phyloP scores from a whole-genome alignment of 2,329 filamentous ascomycete species.

The Diaporthe aspalathi region DNA sequence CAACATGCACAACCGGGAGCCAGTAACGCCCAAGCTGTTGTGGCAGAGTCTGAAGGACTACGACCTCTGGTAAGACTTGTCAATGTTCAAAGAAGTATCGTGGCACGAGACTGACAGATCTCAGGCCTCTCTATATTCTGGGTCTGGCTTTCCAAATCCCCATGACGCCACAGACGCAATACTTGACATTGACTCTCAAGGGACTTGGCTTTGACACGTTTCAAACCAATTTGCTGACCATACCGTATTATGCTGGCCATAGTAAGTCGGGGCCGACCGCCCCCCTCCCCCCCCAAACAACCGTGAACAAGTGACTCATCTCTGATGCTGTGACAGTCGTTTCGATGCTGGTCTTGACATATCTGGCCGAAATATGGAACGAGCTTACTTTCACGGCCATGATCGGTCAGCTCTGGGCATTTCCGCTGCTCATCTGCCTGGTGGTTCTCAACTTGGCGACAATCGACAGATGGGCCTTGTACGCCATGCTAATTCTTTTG shows the following conservation, averaged over 20 bases:
- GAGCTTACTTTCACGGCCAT: slow-evolving; percentile 61
- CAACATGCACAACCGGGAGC: slow-evolving; percentile 70
- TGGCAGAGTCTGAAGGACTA: slow-evolving; percentile 66
- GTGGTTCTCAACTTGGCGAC: slow-evolving; percentile 52
- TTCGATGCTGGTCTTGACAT: slow-evolving; percentile 52
- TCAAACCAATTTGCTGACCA: slow-evolving; percentile 71
- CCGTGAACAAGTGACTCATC: background rate
- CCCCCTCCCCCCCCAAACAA: no score
- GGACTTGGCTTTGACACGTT: slow-evolving; percentile 70
- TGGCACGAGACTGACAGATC: background rate
- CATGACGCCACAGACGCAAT: slow-evolving; percentile 58
- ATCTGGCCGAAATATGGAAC: slow-evolving; percentile 58
- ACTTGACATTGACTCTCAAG: slow-evolving; percentile 70
- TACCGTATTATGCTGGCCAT: slow-evolving; percentile 59
- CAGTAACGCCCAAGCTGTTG: slow-evolving; percentile 61
- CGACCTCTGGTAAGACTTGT: slow-evolving; percentile 48
- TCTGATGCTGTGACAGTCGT: slow-evolving; percentile 43
- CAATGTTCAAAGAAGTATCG: fast-evolving
- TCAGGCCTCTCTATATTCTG: slow-evolving; percentile 62
- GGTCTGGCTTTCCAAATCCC: slow-evolving; percentile 67
- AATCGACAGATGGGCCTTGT: slow-evolving; percentile 56
- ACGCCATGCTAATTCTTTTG: slow-evolving; percentile 54
- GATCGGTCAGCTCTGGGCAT: slow-evolving; percentile 67
- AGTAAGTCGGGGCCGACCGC: slow-evolving; percentile 45
- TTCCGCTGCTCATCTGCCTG: slow-evolving; percentile 68